These are phyloP conservation scores for Catunica adiposa DNA, from an alignment of 2,329 filamentous ascomycete genomes.

Conservation along the genomic window DNA sequence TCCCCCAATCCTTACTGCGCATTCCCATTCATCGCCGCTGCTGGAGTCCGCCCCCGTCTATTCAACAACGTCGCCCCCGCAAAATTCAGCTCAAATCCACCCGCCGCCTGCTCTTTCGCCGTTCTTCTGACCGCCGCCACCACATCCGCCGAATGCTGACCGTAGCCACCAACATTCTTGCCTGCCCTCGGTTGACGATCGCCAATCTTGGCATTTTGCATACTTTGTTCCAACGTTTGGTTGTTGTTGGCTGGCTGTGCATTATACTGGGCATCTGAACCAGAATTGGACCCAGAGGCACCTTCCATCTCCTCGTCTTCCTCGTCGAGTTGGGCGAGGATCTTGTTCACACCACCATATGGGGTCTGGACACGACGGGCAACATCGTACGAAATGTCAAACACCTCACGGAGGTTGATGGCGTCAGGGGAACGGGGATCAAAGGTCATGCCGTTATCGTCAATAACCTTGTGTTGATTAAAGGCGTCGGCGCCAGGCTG, in stretches of 20 bases:
- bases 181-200: constrained; percentile 34
- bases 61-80: constrained; percentile 83
- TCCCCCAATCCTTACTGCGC: background rate
- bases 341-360: constrained; percentile 73
- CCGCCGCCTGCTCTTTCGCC: constrained; percentile 51
- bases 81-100: constrained; percentile 81
- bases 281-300: constrained; percentile 7
- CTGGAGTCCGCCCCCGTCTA: constrained; percentile 39
- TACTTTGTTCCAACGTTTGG: constrained; percentile 65
- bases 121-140: constrained; percentile 71
- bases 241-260: constrained; percentile 28
- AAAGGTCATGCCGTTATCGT: constrained; percentile 46
- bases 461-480: constrained; percentile 35
- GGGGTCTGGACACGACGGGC: constrained; percentile 92
- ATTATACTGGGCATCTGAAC: constrained; percentile 24
- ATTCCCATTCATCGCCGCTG: constrained; percentile 16
- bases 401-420: constrained; percentile 90
- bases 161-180: constrained; percentile 46
- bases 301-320: constrained; percentile 40
- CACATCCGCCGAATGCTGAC: constrained; percentile 72
- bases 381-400: constrained; percentile 95
- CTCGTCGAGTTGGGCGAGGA: constrained; percentile 50
- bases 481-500: constrained; percentile 36
- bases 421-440: constrained; percentile 94
- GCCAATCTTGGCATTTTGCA: constrained; percentile 65